These are phyloP conservation scores for Strigomonas galati DNA, from an alignment of 208 protist species.

Conservation along the genomic window DNA sequence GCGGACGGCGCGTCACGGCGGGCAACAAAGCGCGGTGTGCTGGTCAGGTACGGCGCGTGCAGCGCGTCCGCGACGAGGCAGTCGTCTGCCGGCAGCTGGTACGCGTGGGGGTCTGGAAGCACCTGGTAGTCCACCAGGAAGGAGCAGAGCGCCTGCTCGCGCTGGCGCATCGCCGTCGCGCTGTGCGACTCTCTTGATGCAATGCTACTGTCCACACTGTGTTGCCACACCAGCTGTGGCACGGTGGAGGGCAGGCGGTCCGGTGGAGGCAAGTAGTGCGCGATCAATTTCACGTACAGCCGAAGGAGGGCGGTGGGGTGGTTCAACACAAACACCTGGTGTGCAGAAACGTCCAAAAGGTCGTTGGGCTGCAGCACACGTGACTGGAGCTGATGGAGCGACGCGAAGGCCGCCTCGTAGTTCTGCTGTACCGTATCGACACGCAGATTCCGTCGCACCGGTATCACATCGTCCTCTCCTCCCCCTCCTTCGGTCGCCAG, in stretches of 20 bases:
- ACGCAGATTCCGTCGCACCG: not conserved
- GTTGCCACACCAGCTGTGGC: constrained; percentile 41
- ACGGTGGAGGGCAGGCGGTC: constrained; percentile 26
- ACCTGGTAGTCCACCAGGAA: constrained; percentile 45
- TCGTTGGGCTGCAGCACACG: not conserved
- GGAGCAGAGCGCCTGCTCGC: constrained; percentile 41
- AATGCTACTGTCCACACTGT: constrained; percentile 16
- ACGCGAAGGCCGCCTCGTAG: constrained; percentile 29
- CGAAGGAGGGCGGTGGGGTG: constrained; percentile 36
- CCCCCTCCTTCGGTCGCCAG: too few species aligned
- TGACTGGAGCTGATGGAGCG: not conserved
- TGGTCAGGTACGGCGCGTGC: constrained; percentile 49
- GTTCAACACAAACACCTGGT: constrained; percentile 33
- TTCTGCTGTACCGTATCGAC: constrained; percentile 20
- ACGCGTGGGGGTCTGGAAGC: constrained; percentile 43
- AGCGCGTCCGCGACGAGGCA: constrained; percentile 45
- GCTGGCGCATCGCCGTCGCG: not conserved
- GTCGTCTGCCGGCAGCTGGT: constrained; percentile 61
- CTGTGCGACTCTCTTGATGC: too few species aligned
- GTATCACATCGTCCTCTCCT: not conserved
- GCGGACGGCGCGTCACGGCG: constrained; percentile 24
- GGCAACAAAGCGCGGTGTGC: constrained; percentile 21
- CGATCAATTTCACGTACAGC: constrained; percentile 46
- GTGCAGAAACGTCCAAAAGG: constrained; percentile 36
- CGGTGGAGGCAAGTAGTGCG: constrained; percentile 35